These are phyloP conservation scores for Phytophthora niederhauseri DNA, from an alignment of 352 stramenopile species.

Conservation along the genomic window DNA sequence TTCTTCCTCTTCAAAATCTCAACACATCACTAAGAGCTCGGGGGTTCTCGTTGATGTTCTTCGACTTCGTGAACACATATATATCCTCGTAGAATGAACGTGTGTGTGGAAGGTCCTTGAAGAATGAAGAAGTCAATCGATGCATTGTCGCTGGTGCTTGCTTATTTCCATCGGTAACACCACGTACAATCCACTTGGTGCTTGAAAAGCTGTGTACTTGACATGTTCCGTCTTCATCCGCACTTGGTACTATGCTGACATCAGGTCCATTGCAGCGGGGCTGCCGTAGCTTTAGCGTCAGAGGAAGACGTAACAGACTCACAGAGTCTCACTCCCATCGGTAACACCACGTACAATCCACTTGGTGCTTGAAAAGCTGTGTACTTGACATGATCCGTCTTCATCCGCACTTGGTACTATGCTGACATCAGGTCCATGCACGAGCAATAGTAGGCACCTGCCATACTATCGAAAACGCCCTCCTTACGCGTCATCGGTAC, in stretches of 20 bases:
- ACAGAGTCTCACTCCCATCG: not conserved
- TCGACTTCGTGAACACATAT: not conserved
- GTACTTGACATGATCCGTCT: conserved; percentile 19
- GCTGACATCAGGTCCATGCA: conserved; percentile 26
- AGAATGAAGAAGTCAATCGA: not conserved
- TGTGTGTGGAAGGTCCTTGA: not conserved
- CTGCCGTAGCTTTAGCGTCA: no score
- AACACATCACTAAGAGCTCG: not conserved
- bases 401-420: conserved; percentile 35
- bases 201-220: conserved; percentile 18
- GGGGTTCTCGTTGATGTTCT: not conserved
- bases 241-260: conserved; percentile 31
- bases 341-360: conserved; percentile 16
- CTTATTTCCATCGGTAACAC: no score
- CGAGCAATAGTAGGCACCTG: conserved; percentile 16
- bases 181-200: conserved; percentile 3
- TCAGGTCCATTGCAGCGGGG: conserved; percentile 33
- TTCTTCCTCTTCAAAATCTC: not conserved
- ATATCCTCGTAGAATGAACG: not conserved
- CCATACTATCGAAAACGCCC: not conserved
- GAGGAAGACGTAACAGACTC: no score
- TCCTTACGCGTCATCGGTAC: not conserved
- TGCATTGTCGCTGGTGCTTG: not conserved
- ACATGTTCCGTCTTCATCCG: conserved; percentile 27
- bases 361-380: conserved; percentile 22